A percentile compares a stretch with the other conserved stretches of the same genome.
Evolutionary conservation across 768 basidiomycete species (phyloP).

Genomic region (Amanita rimosa): DNA sequence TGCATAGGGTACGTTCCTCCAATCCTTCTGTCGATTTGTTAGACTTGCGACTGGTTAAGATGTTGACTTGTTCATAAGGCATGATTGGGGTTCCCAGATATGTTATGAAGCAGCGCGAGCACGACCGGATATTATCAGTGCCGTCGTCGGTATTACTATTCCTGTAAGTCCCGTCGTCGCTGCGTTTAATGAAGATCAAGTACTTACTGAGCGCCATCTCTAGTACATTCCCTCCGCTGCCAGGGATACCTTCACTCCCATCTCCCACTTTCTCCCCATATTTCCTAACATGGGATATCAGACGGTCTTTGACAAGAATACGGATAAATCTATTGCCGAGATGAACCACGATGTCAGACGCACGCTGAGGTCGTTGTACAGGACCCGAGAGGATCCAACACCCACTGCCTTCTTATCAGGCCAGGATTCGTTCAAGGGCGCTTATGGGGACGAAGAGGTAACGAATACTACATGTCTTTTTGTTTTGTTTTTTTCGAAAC

Average conservation of each 20-base stretch:
- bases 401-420: conserved; percentile 44
- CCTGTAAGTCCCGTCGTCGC: conserved; percentile 34
- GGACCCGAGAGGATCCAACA: conserved; percentile 42
- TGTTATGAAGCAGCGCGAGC: conserved; percentile 62
- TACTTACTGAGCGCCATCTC: neutral
- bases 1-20: conserved; percentile 46
- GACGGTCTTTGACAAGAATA: conserved; percentile 44
- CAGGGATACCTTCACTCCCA: conserved; percentile 33
- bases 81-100: conserved; percentile 64
- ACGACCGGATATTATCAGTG: conserved; percentile 53
- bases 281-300: conserved; percentile 55
- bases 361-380: conserved; percentile 43
- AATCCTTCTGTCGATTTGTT: no score
- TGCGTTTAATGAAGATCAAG: no score
- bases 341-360: conserved; percentile 45
- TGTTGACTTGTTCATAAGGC: no score
- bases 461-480: conserved; percentile 15
- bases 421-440: conserved; percentile 35
- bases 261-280: conserved; percentile 22
- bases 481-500: no score
- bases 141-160: conserved; percentile 44
- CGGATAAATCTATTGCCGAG: conserved; percentile 36
- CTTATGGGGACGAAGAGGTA: conserved; percentile 36
- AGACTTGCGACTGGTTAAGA: no score
- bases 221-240: conserved; percentile 47